Evolutionary conservation across 176 grass and related monocot genomes (phyloP).

Genomic region (Guadua angustifolia): DNA sequence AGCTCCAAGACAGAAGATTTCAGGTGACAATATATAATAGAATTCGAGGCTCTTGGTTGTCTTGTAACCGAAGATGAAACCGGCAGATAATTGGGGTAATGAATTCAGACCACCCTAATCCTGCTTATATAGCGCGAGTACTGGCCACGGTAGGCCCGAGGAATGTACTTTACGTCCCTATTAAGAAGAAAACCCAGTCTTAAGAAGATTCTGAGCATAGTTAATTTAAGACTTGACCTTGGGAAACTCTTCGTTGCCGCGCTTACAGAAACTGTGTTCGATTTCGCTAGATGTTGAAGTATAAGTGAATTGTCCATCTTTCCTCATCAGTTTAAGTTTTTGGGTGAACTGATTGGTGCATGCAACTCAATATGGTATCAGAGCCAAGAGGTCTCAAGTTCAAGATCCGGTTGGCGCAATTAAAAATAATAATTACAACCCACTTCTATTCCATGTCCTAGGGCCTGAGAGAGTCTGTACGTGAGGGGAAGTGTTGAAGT

Average conservation of each 20-base stretch:
- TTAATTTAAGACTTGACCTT: slow-evolving; percentile 27
- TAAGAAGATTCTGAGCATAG: slow-evolving; percentile 14
- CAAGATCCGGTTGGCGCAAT: too few species aligned
- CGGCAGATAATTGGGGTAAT: slow-evolving; percentile 1
- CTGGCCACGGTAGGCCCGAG: too few species aligned
- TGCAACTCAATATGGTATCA: too few species aligned
- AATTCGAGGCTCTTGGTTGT: background rate
- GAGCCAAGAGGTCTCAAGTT: too few species aligned
- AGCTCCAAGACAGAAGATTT: background rate
- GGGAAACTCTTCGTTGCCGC: background rate
- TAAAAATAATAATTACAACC: too few species aligned
- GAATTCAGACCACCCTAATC: background rate
- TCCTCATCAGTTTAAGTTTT: too few species aligned
- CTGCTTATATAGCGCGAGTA: slow-evolving; percentile 17
- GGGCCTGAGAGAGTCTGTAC: too few species aligned
- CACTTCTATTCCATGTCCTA: too few species aligned
- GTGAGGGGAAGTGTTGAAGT: too few species aligned
- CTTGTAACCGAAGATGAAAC: background rate
- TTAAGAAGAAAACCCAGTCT: background rate
- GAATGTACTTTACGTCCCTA: too few species aligned
- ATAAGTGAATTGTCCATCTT: too few species aligned
- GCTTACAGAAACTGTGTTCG: slow-evolving; percentile 25
- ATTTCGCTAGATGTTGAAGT: background rate
- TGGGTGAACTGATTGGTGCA: too few species aligned
- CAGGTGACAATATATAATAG: background rate